Evolutionary conservation across 2,329 filamentous ascomycete genomes (phyloP).

Genomic region (Metarhizium sp.): DNA sequence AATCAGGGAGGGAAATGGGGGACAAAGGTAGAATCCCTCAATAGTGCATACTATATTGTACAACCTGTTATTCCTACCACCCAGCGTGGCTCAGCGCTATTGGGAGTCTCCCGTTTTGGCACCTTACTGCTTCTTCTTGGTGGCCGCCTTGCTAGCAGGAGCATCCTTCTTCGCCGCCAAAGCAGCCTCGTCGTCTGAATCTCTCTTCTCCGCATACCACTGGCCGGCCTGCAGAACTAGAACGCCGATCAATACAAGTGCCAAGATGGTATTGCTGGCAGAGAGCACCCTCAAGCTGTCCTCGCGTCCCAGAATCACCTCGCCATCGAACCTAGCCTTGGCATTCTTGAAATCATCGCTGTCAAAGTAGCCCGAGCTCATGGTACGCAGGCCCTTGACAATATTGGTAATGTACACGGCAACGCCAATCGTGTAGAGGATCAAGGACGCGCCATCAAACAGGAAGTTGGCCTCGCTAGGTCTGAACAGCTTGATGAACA

Average conservation of each 20-base stretch:
- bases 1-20: neutral
- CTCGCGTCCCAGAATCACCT: slow-evolving; percentile 68
- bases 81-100: neutral
- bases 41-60: neutral
- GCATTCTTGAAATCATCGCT: slow-evolving; percentile 29
- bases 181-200: slow-evolving; percentile 67
- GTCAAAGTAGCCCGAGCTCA: slow-evolving; percentile 60
- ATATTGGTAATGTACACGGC: slow-evolving; percentile 95
- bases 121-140: slow-evolving; percentile 28
- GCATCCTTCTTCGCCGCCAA: slow-evolving; percentile 35
- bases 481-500: slow-evolving; percentile 90
- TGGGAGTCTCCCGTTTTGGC: neutral
- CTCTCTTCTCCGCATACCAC: slow-evolving; percentile 97
- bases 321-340: slow-evolving; percentile 39
- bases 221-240: slow-evolving; percentile 90
- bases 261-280: slow-evolving; percentile 93
- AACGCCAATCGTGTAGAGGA: slow-evolving; percentile 76
- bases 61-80: neutral
- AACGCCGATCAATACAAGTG: slow-evolving; percentile 83
- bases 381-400: slow-evolving; percentile 82
- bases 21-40: too few species aligned
- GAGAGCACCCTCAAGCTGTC: slow-evolving; percentile 85
- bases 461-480: slow-evolving; percentile 91
- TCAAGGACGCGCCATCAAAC: slow-evolving; percentile 77
- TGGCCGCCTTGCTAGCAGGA: slow-evolving; percentile 15